A percentile compares a stretch with the other conserved stretches of the same genome.
phyloP scores from a whole-genome alignment of 2,329 filamentous ascomycete species.

The Chrysoporthe puriensis region DNA sequence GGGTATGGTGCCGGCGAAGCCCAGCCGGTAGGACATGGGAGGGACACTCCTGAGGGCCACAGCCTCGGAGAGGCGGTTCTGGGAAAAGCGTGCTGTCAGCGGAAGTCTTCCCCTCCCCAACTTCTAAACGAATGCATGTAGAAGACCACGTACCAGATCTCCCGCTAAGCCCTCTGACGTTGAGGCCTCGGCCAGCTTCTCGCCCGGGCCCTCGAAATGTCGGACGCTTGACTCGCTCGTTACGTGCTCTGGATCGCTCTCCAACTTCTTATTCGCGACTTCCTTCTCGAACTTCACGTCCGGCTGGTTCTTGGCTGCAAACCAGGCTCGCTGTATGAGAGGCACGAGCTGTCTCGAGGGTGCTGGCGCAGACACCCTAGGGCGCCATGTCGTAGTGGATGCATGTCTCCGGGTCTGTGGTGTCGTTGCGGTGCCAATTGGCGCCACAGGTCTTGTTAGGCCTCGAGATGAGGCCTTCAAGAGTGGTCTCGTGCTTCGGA shows the following conservation, averaged over 20 bases:
- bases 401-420: constrained; percentile 12
- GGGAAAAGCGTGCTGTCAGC: constrained; percentile 7
- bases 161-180: constrained; percentile 44
- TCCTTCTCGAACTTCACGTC: constrained; percentile 61
- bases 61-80: constrained; percentile 70
- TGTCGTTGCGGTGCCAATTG: constrained; percentile 25
- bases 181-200: constrained; percentile 32
- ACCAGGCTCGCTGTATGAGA: constrained; percentile 31
- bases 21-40: constrained; percentile 68
- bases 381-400: constrained; percentile 10
- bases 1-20: constrained; percentile 78
- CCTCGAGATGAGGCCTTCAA: constrained; percentile 21
- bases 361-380: neutral
- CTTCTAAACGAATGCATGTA: neutral
- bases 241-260: constrained; percentile 63
- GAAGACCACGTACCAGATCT: constrained; percentile 56
- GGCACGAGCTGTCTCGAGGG: constrained; percentile 28
- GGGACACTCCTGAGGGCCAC: constrained; percentile 69
- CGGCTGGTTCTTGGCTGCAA: constrained; percentile 43
- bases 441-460: constrained; percentile 17
- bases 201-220: constrained; percentile 45
- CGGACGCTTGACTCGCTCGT: constrained; percentile 60
- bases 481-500: constrained; percentile 27
- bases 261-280: constrained; percentile 58
- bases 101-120: neutral